Conservation (phyloP, 2,329 filamentous ascomycete genomes). For the Pyrenochaeta sp. region DNA sequence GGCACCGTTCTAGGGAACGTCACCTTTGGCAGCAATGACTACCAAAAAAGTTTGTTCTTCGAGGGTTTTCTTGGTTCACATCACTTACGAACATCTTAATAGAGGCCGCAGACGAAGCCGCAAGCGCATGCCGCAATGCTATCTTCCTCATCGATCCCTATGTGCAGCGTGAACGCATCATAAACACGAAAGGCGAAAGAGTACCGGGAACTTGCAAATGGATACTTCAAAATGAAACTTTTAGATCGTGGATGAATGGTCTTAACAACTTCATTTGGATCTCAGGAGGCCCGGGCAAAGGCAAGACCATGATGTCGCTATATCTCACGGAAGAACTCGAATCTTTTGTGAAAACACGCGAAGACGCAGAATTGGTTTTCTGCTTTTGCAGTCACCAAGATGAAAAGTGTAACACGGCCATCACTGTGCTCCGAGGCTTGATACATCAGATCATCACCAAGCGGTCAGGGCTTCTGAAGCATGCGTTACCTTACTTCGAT, state of each 20-base stretch:
- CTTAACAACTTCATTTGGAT: slow-evolving; percentile 28
- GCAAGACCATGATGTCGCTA: slow-evolving; percentile 43
- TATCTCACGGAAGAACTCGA: slow-evolving; percentile 35
- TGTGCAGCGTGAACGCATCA: slow-evolving; percentile 15
- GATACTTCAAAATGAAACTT: slow-evolving; percentile 23
- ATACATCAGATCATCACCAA: slow-evolving; percentile 29
- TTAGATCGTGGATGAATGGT: slow-evolving; percentile 18
- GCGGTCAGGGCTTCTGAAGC: slow-evolving; percentile 18
- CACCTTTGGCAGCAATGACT: too few relatives aligned
- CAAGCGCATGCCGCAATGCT: slow-evolving; percentile 13
- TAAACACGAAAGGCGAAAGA: slow-evolving; percentile 15
- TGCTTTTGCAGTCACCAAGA: slow-evolving; percentile 38
- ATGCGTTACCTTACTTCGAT: slow-evolving; percentile 18
- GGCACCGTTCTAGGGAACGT: too few relatives aligned
- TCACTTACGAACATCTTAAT: too few relatives aligned
- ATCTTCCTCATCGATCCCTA: slow-evolving; percentile 18
- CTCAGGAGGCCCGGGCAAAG: slow-evolving; percentile 36
- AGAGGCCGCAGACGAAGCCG: slow-evolving; percentile 3
- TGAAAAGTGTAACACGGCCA: slow-evolving; percentile 32
- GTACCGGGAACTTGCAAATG: slow-evolving; percentile 36
- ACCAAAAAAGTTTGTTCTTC: too few relatives aligned
- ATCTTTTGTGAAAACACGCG: background rate
- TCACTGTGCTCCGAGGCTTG: slow-evolving; percentile 30
- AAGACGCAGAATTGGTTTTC: slow-evolving; percentile 11
- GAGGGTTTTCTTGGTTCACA: too few relatives aligned